phyloP scores from a whole-genome alignment of 2,329 filamentous ascomycete species.

The Pseudogymnoascus sp. region DNA sequence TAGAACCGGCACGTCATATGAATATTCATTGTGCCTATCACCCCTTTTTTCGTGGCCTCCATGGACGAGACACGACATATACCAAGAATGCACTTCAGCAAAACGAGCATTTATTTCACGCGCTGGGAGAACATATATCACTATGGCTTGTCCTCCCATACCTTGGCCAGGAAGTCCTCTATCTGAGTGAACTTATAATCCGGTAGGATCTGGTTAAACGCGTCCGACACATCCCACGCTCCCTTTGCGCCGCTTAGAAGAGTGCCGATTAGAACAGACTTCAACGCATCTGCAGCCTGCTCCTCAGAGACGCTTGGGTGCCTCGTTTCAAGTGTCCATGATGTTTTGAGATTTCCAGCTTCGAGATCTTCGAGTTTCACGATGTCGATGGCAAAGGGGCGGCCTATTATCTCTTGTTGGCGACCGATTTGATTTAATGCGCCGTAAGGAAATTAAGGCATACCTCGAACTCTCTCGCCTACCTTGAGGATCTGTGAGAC shows the following conservation, averaged over 20 bases:
- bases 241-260: slow-evolving; percentile 36
- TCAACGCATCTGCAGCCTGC: slow-evolving; percentile 28
- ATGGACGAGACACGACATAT: not conserved
- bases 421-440: slow-evolving; percentile 6
- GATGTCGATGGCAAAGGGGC: slow-evolving; percentile 36
- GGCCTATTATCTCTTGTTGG: slow-evolving; percentile 23
- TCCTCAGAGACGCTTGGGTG: slow-evolving; percentile 29
- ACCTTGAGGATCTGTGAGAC: slow-evolving; percentile 30
- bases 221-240: slow-evolving; percentile 36
- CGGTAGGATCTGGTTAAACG: slow-evolving; percentile 38
- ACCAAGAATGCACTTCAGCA: not conserved
- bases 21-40: not conserved
- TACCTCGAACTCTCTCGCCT: slow-evolving; percentile 36
- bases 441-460: not conserved
- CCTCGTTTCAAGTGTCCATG: slow-evolving; percentile 33
- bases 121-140: not conserved
- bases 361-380: slow-evolving; percentile 41
- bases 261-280: slow-evolving; percentile 34
- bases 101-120: not conserved
- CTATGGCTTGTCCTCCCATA: slow-evolving; percentile 29
- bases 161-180: slow-evolving; percentile 35
- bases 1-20: not conserved
- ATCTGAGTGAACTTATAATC: slow-evolving; percentile 35
- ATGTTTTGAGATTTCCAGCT: slow-evolving; percentile 33
- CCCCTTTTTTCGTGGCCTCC: not conserved